phyloP scores from a whole-genome alignment of 306 rosid genomes.

The Erythrophleum fordii region DNA sequence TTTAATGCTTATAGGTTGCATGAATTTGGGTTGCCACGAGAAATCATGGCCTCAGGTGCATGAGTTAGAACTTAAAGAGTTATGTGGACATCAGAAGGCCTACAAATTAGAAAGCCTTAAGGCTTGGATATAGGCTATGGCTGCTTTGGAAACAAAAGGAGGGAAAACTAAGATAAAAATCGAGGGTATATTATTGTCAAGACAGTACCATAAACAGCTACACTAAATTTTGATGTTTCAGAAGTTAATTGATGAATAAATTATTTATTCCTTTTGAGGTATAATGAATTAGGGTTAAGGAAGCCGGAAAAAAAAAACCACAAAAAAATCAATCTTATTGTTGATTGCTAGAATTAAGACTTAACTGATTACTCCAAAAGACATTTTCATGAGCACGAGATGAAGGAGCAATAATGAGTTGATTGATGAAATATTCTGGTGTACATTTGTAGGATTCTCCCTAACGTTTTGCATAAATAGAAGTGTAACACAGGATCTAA shows the following conservation, averaged over 20 bases:
- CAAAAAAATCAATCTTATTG: too few species aligned
- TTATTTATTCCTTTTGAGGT: neutral
- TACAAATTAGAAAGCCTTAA: neutral
- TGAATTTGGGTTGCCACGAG: too few species aligned
- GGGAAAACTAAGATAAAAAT: neutral
- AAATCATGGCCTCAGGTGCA: neutral
- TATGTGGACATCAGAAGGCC: neutral
- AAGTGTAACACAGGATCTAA: neutral
- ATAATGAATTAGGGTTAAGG: neutral
- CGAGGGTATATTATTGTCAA: neutral
- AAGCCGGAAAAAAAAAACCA: too few species aligned
- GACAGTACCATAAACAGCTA: neutral
- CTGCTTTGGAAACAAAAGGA: neutral
- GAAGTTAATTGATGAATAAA: neutral
- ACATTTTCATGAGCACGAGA: neutral
- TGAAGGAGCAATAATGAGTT: neutral
- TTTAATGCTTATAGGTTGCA: slow-evolving; percentile 2
- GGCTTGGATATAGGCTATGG: neutral
- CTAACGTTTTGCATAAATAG: neutral
- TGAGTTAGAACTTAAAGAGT: neutral
- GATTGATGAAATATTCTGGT: neutral
- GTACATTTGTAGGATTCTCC: neutral
- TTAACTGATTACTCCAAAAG: neutral
- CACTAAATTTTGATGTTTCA: neutral
- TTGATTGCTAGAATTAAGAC: neutral